Evolutionary conservation across 208 protist genomes (phyloP), one percentile per base, ranked within the genome.

Genomic region (Crithidia sp.): DNA sequence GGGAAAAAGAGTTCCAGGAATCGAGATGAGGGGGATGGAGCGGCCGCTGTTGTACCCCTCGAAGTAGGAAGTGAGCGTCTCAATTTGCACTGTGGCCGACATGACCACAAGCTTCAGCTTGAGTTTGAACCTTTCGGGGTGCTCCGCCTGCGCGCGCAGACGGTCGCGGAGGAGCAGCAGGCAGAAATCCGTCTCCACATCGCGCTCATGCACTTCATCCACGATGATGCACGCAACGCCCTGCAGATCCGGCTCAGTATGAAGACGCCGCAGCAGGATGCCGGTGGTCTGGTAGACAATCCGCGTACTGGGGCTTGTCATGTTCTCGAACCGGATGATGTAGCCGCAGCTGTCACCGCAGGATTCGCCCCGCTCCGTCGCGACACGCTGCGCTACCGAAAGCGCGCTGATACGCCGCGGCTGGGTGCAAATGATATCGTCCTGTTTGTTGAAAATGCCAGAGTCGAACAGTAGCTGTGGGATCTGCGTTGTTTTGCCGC

Each of bases 201-300:
- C 81, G 50, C 92, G 89, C 74, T 97, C 92, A 67, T 97, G 92
- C 37, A 95, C 92, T 67, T 97, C 92, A 75, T 97, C 92, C 2
- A 97, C 84, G 61, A 97, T 84, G 49, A 97, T 74, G 71, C 88
- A 93, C n/a, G 84, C 77, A n/a, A 95, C 89, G 36, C 82, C 88
- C 37, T 60, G 61, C 19, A 99, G 75, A 28, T 94, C 70, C 49
- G 92, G 87, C 79, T 99, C 98, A n/a, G 89, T 64, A 39, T 99
- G 89, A 49, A 97, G 92, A 73, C 99, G 97, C 59, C 98, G 91
- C 39, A 99, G 81, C 10, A 99, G 71, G 81, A 99, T 99, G 75
- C 98, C 98, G 63, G 99, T 98, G 16, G 99, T 99, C 85, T 99
- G 95, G 76, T 99, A 99, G 73, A 99, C 95, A 49, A 99, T 98